Conservation (phyloP, 257 asterid species). For the Agastache rugosa region DNA sequence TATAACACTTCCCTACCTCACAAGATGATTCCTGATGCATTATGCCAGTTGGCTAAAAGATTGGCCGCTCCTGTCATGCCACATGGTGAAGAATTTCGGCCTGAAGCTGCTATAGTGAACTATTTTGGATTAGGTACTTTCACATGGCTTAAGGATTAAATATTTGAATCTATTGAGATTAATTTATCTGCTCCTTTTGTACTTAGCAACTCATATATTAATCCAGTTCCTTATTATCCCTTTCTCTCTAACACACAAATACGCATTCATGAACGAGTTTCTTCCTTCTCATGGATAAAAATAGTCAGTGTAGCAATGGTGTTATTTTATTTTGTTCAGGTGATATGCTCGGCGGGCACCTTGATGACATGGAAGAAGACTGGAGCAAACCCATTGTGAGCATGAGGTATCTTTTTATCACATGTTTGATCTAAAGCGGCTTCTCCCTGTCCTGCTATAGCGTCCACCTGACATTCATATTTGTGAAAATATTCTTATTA, state of each 20-base stretch:
- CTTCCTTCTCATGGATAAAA: neutral
- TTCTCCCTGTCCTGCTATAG: conserved; percentile 13
- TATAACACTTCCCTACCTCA: conserved; percentile 84
- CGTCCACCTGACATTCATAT: conserved; percentile 9
- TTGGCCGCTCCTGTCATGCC: conserved; percentile 90
- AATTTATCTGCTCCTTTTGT: neutral
- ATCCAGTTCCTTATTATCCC: neutral
- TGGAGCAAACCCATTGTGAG: conserved; percentile 99
- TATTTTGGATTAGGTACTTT: conserved; percentile 77
- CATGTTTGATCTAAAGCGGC: conserved; percentile 11
- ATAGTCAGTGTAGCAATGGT: neutral
- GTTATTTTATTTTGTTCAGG: conserved; percentile 49
- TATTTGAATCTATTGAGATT: neutral
- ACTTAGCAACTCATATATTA: neutral
- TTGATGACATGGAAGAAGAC: conserved; percentile 98
- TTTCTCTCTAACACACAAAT: neutral
- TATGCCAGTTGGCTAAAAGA: conserved; percentile 68
- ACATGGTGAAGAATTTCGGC: conserved; percentile 66
- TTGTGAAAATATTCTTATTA: conserved; percentile 37
- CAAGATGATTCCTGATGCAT: conserved; percentile 79
- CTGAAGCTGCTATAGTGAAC: conserved; percentile 98
- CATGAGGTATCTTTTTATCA: conserved; percentile 68
- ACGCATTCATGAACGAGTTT: neutral
- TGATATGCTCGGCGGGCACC: conserved; percentile 97
- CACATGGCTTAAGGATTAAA: neutral